Evolutionary conservation across 768 basidiomycete genomes (phyloP), one percentile per base, ranked within the genome.

Genomic region (Polyporus arcularius): DNA sequence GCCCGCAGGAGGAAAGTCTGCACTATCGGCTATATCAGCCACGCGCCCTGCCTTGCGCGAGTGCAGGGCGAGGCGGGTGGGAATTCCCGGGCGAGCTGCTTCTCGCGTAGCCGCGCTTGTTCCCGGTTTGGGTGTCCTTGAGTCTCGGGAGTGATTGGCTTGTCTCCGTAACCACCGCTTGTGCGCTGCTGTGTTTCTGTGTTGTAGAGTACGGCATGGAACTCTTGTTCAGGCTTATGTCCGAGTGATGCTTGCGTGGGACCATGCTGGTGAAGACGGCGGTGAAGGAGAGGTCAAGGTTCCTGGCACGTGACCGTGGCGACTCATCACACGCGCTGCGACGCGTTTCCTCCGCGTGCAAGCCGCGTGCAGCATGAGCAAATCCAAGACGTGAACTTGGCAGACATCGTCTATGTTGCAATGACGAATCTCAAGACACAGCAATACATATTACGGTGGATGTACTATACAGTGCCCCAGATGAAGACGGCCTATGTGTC

Each of bases 251-350:
- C 35, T 35, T 11, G 35, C 35, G 35, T 35, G 11, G 6, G 11
- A 35, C 35, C 35, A 35, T 11, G 35, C 11, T 35, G 21, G 21
- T 26, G 35, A 35, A 35, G 35, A 11, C 6, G 7, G 11, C 35
- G 35, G 7, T 35, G 35, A 35, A 35, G 14, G 4, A 30, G 26
- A 28, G 6, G 21, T 10, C 28, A 26, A 26, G 14, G 21, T 8
- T 11, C 46, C 30, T 26, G 6, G 26, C 53, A 55, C 53, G 53
- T 55, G 53, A 55, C 43, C 53, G 53, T 46, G 53, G 53, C 42
- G 53, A 43, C 26, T 53, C 52, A 53, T 53, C 41, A 41, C n/a
- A 40, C 51, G 38, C 32, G 32, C 6, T 32, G 18, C 35, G 35
- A 53, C 52, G 52, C 52, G 52, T 39, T 39, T 30, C 26, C 21